Evolutionary conservation across 768 basidiomycete species (phyloP), one percentile per base, ranked within the genome.

Genomic region (Cyathus striatus): DNA sequence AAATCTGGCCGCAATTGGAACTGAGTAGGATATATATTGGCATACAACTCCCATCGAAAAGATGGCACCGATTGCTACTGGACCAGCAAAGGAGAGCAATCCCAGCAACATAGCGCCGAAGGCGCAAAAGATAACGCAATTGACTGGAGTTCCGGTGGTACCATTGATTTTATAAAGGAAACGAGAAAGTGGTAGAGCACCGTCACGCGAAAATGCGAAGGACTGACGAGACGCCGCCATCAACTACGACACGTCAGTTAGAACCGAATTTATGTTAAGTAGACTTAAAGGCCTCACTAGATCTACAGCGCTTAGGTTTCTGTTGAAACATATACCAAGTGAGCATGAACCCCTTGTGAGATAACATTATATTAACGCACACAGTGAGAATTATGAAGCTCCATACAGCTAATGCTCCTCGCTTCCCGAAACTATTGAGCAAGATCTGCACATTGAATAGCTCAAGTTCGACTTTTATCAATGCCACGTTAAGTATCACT

Each of bases 291-390:
- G 10, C 10, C 27, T 30, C 16, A 30, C 27, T 10, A 30, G 27
- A 30, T 30, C 16, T 16, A 30, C 16, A 30, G 10, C 27, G 16
- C 27, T 30, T 16, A 30, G 10, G 16, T 30, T 30, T 30, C 27
- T 30, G 16, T 30, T 72, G 16, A 30, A 16, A 30, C 27, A 30
- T 10, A 10, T 10, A 16, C 27, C 27, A 30, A 10, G 10, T 30
- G 27, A 30, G 16, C 27, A 30, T 30, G 10, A 16, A 16, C 30
- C 17, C 30, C 21, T 10, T 30, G 16, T 10, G 16, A 30, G 10
- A 16, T 10, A 30, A 30, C 10, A 30, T 10, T 30, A 16, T 30
- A 16, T 16, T 10, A 30, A 30, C 27, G 10, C 16, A 30, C 27
- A 30, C 10, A 30, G 27, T 30, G 27, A 30, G 10, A 30, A 30